Percentiles rank a stretch among this genome's conserved stretches.
Conservation (phyloP, 306 rosid genomes). For the Quercus robur region DNA sequence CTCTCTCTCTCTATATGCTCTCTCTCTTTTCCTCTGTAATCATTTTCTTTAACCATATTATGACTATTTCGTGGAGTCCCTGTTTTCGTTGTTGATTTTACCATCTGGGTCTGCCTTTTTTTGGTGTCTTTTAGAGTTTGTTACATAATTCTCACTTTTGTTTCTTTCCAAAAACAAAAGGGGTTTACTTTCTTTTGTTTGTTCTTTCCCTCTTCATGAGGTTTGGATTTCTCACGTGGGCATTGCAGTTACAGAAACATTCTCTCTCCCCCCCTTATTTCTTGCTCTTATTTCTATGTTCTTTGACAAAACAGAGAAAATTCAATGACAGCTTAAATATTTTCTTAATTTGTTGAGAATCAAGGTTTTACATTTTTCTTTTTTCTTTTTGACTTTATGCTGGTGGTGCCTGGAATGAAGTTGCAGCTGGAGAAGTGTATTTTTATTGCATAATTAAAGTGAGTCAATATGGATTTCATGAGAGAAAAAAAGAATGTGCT, state of each 20-base stretch:
- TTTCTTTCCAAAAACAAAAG: background rate
- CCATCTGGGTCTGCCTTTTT: background rate
- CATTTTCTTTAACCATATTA: background rate
- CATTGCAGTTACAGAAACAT: background rate
- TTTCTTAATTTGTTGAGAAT: slow-evolving; percentile 1
- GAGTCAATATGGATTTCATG: slow-evolving; percentile 7
- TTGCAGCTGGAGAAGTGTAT: slow-evolving; percentile 11
- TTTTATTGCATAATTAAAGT: slow-evolving; percentile 15
- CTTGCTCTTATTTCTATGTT: background rate
- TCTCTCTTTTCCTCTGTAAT: background rate
- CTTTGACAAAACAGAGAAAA: background rate
- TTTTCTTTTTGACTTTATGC: background rate
- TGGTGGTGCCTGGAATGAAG: slow-evolving; percentile 8
- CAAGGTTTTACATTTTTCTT: background rate
- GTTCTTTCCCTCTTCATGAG: background rate
- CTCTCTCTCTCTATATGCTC: background rate
- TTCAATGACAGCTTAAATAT: background rate
- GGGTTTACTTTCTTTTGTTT: background rate
- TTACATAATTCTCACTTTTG: background rate
- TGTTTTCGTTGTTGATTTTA: background rate
- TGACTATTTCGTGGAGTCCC: background rate
- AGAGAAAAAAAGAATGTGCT: background rate
- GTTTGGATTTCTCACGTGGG: background rate
- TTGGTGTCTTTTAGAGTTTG: background rate
- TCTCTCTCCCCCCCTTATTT: too few species aligned